Percentiles rank a stretch among this genome's conserved stretches.
phyloP scores from a whole-genome alignment of 768 basidiomycete genomes.

The Ramaria rubella region DNA sequence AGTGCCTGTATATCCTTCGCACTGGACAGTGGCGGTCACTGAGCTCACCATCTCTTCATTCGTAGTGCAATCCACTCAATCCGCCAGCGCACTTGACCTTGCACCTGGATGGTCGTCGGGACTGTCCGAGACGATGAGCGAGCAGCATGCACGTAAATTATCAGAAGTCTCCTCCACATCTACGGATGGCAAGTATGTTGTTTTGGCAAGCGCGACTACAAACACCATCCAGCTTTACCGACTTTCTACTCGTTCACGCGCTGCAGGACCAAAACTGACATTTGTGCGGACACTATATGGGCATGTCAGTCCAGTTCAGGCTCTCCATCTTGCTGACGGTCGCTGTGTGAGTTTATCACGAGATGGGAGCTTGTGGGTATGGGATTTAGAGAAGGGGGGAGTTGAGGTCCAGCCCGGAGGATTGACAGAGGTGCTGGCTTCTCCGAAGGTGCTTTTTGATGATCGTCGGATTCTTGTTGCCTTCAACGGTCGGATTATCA shows the following conservation, averaged over 20 bases:
- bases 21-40: slow-evolving; percentile 74
- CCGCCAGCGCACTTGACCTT: slow-evolving; percentile 61
- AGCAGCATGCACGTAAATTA: slow-evolving; percentile 77
- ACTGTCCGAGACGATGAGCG: slow-evolving; percentile 56
- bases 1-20: slow-evolving; percentile 70
- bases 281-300: slow-evolving; percentile 71
- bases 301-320: slow-evolving; percentile 56
- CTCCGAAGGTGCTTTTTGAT: slow-evolving; percentile 6
- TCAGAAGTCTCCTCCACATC: slow-evolving; percentile 62
- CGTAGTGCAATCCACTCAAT: slow-evolving; percentile 51
- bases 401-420: slow-evolving; percentile 24
- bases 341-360: slow-evolving; percentile 69
- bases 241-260: slow-evolving; percentile 39
- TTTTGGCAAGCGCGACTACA: slow-evolving; percentile 43
- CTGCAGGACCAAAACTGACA: slow-evolving; percentile 54
- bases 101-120: slow-evolving; percentile 60
- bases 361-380: slow-evolving; percentile 76
- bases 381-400: slow-evolving; percentile 67
- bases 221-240: slow-evolving; percentile 63
- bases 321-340: slow-evolving; percentile 72
- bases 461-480: slow-evolving; percentile 8
- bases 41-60: slow-evolving; percentile 64
- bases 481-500: slow-evolving; percentile 3
- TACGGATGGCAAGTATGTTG: slow-evolving; percentile 82
- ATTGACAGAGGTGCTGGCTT: not conserved